Evolutionary conservation across 2,329 filamentous ascomycete species (phyloP).

Genomic region (Fusarium graminum): DNA sequence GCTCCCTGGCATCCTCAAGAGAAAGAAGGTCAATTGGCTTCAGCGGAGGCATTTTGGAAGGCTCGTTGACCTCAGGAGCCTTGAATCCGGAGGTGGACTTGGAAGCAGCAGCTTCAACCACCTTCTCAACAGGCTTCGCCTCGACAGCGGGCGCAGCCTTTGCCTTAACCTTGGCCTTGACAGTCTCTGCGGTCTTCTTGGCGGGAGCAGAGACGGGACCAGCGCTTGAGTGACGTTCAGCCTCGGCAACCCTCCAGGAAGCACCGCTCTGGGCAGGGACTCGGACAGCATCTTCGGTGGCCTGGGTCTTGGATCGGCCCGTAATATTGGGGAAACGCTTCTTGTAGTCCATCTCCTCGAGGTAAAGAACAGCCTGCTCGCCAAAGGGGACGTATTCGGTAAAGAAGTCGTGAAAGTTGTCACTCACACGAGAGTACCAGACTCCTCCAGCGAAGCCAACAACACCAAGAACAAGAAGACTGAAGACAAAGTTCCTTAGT

Average conservation of each 20-base stretch:
- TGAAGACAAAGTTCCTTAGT: constrained; percentile 82
- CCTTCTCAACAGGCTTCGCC: constrained; percentile 47
- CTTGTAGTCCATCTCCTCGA: constrained; percentile 94
- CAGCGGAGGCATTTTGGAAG: constrained; percentile 72
- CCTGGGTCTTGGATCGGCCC: constrained; percentile 62
- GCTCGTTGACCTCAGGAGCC: constrained; percentile 74
- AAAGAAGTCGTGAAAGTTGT: constrained; percentile 99
- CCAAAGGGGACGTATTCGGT: constrained; percentile 96
- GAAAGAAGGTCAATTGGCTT: constrained; percentile 82
- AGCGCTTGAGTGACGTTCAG: constrained; percentile 72
- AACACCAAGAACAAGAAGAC: constrained; percentile 79
- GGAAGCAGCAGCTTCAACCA: constrained; percentile 51
- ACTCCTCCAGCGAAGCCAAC: constrained; percentile 89
- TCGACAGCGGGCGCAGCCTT: constrained; percentile 36
- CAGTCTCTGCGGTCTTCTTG: constrained; percentile 50
- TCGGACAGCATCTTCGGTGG: constrained; percentile 78
- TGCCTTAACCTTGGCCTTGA: constrained; percentile 52
- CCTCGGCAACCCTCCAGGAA: constrained; percentile 79
- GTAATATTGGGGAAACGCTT: constrained; percentile 77
- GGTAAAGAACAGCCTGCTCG: constrained; percentile 93
- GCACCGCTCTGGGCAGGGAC: constrained; percentile 89
- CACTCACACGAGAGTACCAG: constrained; percentile 91
- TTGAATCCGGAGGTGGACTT: constrained; percentile 57
- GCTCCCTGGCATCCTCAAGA: constrained; percentile 82
- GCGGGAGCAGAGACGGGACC: constrained; percentile 52